Evolutionary conservation across 1,284 basidiomycete species (phyloP), one percentile per base, ranked within the genome.

Genomic region (Mycosarcoma mackinlayi): DNA sequence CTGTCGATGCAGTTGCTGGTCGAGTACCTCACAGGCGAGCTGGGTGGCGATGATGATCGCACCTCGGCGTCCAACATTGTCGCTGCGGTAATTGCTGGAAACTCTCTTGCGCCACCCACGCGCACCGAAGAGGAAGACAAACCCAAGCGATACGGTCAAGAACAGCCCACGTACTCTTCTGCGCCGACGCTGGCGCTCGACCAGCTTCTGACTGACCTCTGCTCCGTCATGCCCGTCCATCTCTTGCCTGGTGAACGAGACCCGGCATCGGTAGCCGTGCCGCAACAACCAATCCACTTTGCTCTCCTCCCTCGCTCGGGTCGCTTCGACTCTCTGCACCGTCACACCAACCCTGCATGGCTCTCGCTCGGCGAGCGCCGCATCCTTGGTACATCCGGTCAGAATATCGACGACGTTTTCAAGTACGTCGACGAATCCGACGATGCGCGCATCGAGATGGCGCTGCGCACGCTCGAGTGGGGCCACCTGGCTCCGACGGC

Each of bases 401-500:
- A 99, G 83, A 91, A 93, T 3, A 79, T 98, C 25, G 91, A 97
- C 82, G 96, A 99, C 79, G 90, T 98, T 84, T 93, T 89, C 87
- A 95, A 93, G 83, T 98, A 99, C 84, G 85, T 94, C 33, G 55
- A 71, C 6, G 73, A 74, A 16, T 34, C 33, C 25, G 56, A 69
- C 28, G 54, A 55, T 1, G 39, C 50, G 0, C 58, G 90, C 21
- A 83, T 97, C 34, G 87, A 87, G 4, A 87, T 97, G 76, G 89
- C 92, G 3, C 86, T 88, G 68, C 86, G 90, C 45, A 94, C 93
- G 14, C 86, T 99, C 11, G 88, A 88, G 77, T 98, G 94, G 96
- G 87, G 93, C 64, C 96, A 98, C 84, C 88, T 97, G 75, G 95
- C 96, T 10, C 96, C 96, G 0, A 98, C 95, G 1, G 94, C 95